These are phyloP conservation scores for Kalaharituber pfeilii DNA, from an alignment of 2,329 filamentous ascomycete species.

Conservation along the genomic window DNA sequence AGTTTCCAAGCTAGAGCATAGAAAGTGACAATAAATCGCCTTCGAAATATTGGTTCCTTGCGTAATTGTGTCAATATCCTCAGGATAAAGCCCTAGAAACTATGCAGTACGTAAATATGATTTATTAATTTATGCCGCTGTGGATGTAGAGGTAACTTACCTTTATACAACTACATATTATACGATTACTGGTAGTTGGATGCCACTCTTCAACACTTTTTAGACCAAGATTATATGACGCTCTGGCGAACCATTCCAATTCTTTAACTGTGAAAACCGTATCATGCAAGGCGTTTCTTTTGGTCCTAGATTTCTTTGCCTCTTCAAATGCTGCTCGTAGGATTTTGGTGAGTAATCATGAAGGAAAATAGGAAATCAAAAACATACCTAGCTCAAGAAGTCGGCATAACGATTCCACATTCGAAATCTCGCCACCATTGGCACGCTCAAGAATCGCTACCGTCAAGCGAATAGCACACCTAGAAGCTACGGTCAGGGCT, in stretches of 20 bases:
- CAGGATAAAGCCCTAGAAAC: slow-evolving; percentile 37
- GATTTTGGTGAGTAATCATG: slow-evolving; percentile 14
- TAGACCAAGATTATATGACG: slow-evolving; percentile 60
- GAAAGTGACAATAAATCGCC: slow-evolving; percentile 46
- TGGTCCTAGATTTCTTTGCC: slow-evolving; percentile 28
- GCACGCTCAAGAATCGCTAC: slow-evolving; percentile 31
- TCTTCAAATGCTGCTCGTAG: slow-evolving; percentile 29
- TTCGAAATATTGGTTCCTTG: slow-evolving; percentile 35
- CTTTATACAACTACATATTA: slow-evolving; percentile 36
- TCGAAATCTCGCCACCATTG: slow-evolving; percentile 8
- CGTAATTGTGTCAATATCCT: slow-evolving; percentile 30
- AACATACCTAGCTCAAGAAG: slow-evolving; percentile 2
- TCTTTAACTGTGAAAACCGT: slow-evolving; percentile 43
- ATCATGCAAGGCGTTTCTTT: slow-evolving; percentile 7
- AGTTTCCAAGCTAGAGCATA: slow-evolving; percentile 38
- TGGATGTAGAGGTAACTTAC: neutral
- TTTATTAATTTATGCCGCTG: no score
- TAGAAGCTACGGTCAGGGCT: no score
- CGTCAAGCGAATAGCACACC: slow-evolving; percentile 36
- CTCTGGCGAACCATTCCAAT: slow-evolving; percentile 69
- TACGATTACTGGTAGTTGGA: slow-evolving; percentile 27
- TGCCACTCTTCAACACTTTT: slow-evolving; percentile 33
- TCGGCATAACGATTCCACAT: slow-evolving; percentile 7
- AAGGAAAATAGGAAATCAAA: slow-evolving; percentile 8
- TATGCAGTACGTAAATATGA: slow-evolving; percentile 6